These are phyloP conservation scores for Penicillium riverlandense DNA, from an alignment of 495 filamentous ascomycete genomes.

Conservation along the genomic window DNA sequence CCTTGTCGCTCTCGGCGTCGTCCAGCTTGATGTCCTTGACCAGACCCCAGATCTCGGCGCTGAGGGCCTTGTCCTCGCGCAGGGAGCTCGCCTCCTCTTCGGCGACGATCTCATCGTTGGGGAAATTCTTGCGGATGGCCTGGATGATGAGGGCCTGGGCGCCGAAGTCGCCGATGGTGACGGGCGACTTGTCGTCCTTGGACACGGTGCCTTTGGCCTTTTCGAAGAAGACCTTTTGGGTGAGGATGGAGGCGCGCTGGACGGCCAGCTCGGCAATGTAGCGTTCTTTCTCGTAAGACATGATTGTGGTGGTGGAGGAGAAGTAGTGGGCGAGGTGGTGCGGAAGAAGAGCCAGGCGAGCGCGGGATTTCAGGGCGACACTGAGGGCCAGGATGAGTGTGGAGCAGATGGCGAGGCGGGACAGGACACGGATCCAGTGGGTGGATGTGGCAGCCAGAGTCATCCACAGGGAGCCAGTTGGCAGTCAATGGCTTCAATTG, in stretches of 20 bases:
- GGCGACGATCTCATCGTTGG: constrained; percentile 81
- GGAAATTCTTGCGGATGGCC: constrained; percentile 83
- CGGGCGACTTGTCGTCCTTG: constrained; percentile 92
- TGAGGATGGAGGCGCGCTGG: constrained; percentile 80
- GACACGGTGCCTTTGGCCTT: constrained; percentile 87
- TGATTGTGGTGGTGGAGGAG: constrained; percentile 26
- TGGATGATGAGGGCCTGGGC: constrained; percentile 93
- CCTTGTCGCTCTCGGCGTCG: constrained; percentile 54
- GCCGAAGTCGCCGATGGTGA: constrained; percentile 96
- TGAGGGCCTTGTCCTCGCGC: constrained; percentile 56
- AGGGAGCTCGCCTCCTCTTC: constrained; percentile 86
- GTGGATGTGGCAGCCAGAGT: too few species aligned
- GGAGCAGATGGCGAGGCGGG: constrained; percentile 33
- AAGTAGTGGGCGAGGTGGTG: constrained; percentile 25
- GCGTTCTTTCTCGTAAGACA: constrained; percentile 72
- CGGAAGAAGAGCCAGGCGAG: constrained; percentile 23
- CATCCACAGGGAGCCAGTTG: too few species aligned
- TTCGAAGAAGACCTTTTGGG: constrained; percentile 86
- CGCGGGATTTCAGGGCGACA: constrained; percentile 37
- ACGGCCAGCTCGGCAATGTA: constrained; percentile 85
- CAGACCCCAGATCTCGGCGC: constrained; percentile 73
- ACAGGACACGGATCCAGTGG: constrained; percentile 20
- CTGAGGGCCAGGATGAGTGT: constrained; percentile 44
- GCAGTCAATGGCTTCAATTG: too few species aligned
- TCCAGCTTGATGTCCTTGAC: constrained; percentile 66